Percentiles rank a stretch among this genome's conserved stretches.
phyloP scores from a whole-genome alignment of 75 land plant genomes.

The Pinus taeda region DNA sequence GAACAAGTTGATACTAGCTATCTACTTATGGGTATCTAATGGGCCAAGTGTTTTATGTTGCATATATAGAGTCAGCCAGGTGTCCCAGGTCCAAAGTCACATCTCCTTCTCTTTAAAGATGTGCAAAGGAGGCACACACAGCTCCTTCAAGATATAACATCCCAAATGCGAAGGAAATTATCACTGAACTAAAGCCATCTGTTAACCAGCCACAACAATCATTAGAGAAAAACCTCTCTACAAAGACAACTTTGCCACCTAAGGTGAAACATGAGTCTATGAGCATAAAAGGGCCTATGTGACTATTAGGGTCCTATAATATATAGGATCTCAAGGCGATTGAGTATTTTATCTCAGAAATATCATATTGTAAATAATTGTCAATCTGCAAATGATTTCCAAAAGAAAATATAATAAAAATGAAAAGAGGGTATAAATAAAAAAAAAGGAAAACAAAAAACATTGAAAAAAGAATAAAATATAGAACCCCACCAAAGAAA shows the following conservation, averaged over 20 bases:
- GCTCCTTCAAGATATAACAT: conserved; percentile 18
- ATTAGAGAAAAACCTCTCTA: conserved; percentile 26
- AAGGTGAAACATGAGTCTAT: conserved; percentile 61
- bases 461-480: no score
- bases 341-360: no score
- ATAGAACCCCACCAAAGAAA: no score
- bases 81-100: conserved; percentile 45
- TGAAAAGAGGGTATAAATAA: no score
- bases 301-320: conserved; percentile 9
- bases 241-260: conserved; percentile 30
- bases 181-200: conserved; percentile 20
- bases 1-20: neutral
- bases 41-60: neutral
- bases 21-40: neutral
- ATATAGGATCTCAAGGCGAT: conserved; percentile 12
- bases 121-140: conserved; percentile 34
- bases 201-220: conserved; percentile 19
- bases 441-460: no score
- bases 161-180: conserved; percentile 9
- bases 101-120: conserved; percentile 43
- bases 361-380: no score
- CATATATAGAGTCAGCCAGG: conserved; percentile 79
- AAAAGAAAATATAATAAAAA: no score
- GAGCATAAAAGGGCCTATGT: conserved; percentile 48
- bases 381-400: no score